Evolutionary conservation across 805 yeast species (phyloP), one percentile per base, ranked within the genome.

Genomic region (Citeromyces matritensis): DNA sequence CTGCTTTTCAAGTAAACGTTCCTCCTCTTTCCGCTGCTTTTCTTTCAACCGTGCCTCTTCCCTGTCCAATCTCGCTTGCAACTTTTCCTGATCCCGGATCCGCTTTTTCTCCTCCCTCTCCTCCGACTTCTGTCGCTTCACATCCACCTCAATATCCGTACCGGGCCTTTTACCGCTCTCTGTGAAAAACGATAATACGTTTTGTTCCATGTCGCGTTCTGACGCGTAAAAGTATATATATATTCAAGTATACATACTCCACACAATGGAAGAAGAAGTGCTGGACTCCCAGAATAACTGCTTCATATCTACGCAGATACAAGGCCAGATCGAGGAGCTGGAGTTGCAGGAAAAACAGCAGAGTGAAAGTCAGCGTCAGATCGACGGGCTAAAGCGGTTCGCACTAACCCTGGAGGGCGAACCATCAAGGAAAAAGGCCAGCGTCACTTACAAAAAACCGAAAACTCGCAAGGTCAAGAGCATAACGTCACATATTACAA

Each of bases 61-160:
- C 17, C n/a, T 26, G n/a, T 14, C 21, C 4, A 15, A 19, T 13
- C 31, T 33, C 30, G 40, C 46, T 9, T 36, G 42, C 33, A 42
- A 39, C 12, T 31, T 30, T 26, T 39, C 11, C 35, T 32, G 38
- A 10, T n/a, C 34, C 32, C 15, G 32, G 30, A 10, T 39, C 39
- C 10, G 35, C 25, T 3, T 35, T 34, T 19, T 39, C 37, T 27
- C 34, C 35, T 23, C 37, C 33, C 26, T 30, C 17, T 34, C 21
- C 15, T 15, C 29, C 15, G 17, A 15, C 17, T 19, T 13, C 13
- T n/a, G 15, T 15, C 21, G 21, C 9, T 26, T 26, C 7, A 15
- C 29, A 26, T 15, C 29, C 17, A 26, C 6, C 17, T 26, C 17
- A 10, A 15, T 15, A 9, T 26, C 29, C 15, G 15, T 26, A 15